phyloP scores from a whole-genome alignment of 495 filamentous ascomycete genomes.

The Trichodelitschia bisporula region DNA sequence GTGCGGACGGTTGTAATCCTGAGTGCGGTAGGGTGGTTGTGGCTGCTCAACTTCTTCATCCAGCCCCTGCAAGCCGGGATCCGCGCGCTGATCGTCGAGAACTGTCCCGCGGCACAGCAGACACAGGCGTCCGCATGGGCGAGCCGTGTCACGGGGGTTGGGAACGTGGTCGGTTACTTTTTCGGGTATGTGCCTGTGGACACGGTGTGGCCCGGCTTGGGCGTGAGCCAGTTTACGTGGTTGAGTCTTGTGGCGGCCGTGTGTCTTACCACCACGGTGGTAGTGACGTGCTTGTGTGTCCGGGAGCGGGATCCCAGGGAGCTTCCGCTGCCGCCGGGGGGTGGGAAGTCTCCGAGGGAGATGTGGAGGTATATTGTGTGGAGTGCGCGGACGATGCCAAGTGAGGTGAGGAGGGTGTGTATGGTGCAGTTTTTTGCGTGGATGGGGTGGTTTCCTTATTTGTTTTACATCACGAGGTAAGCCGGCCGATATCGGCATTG shows the following conservation, averaged over 20 bases:
- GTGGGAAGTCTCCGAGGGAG: no score
- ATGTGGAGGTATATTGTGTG: no score
- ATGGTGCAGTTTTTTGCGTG: constrained; percentile 89
- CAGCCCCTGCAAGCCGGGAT: constrained; percentile 9
- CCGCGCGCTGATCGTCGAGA: constrained; percentile 6
- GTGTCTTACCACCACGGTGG: no score
- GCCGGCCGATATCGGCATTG: no score
- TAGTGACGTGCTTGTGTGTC: no score
- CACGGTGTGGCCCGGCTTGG: no score
- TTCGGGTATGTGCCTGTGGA: neutral
- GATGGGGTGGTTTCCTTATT: constrained; percentile 69
- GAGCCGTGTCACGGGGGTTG: constrained; percentile 4
- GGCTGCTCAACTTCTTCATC: constrained; percentile 4
- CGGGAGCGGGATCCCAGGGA: no score
- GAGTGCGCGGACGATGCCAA: no score
- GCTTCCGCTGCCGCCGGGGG: no score
- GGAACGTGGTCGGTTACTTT: constrained; percentile 6
- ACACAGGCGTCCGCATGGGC: constrained; percentile 5
- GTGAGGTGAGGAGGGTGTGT: constrained; percentile 66
- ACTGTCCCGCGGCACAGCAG: constrained; percentile 5
- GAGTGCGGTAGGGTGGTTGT: constrained; percentile 2
- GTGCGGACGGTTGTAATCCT: neutral
- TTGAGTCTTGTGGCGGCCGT: no score
- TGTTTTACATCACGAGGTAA: constrained; percentile 90
- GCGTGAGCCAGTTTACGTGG: no score